Percentiles rank a stretch among this genome's conserved stretches.
These are phyloP conservation scores for Coemansia sp. DNA, from an alignment of 192 early-diverging fungal genomes.

Conservation along the genomic window DNA sequence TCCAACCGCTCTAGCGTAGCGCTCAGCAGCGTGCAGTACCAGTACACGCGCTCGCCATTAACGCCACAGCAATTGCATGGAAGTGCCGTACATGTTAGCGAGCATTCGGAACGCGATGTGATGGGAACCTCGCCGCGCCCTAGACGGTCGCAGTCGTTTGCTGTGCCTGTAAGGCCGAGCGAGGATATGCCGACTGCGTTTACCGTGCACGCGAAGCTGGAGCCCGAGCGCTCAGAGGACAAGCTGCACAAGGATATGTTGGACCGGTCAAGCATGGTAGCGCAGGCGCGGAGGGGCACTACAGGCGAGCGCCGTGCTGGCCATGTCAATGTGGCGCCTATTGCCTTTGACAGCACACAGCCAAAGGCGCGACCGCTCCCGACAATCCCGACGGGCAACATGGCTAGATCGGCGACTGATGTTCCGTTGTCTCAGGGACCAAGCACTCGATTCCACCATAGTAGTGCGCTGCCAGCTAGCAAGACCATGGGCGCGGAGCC, in stretches of 20 bases:
- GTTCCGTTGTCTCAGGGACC: background rate
- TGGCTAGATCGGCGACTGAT: background rate
- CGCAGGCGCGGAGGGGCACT: conserved; percentile 30
- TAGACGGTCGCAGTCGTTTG: conserved; percentile 50
- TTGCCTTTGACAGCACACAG: background rate
- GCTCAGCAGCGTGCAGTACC: conserved; percentile 49
- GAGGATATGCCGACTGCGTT: background rate
- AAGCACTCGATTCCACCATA: background rate
- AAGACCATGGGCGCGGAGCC: background rate
- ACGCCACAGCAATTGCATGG: background rate
- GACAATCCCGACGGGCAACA: background rate
- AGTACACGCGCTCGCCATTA: conserved; percentile 17
- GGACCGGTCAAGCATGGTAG: conserved; percentile 31
- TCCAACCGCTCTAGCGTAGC: conserved; percentile 30
- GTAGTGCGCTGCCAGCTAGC: background rate
- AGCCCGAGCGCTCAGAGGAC: background rate
- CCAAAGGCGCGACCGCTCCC: background rate
- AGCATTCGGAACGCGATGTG: background rate
- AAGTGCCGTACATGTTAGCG: background rate
- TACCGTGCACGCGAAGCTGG: background rate
- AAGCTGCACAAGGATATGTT: conserved; percentile 17
- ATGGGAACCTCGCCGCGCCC: conserved; percentile 20
- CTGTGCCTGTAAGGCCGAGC: conserved; percentile 6
- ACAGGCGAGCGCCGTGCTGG: conserved; percentile 26
- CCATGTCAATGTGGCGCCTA: conserved; percentile 4